Evolutionary conservation across 768 basidiomycete species (phyloP).

Genomic region (Lactarius hengduanensis): DNA sequence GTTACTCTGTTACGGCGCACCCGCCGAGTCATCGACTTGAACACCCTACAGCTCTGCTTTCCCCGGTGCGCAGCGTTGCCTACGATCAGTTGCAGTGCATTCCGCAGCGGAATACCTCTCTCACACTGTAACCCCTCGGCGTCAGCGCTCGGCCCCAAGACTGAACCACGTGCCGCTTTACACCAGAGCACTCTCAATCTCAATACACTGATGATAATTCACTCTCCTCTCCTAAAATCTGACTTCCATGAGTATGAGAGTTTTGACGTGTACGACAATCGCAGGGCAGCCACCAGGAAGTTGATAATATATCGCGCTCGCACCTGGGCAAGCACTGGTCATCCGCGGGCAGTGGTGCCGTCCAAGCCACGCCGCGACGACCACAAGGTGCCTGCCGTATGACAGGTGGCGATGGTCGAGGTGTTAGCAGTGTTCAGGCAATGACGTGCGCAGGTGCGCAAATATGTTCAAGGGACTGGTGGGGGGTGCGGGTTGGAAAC

Average conservation of each 20-base stretch:
- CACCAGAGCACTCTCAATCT: background rate
- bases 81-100: background rate
- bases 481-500: background rate
- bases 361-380: background rate
- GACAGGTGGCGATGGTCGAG: background rate
- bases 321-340: constrained; percentile 54
- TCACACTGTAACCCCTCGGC: background rate
- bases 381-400: background rate
- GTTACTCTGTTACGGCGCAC: no score
- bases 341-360: constrained; percentile 56
- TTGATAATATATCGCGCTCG: constrained; percentile 45
- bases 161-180: background rate
- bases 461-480: background rate
- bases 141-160: background rate
- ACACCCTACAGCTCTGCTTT: background rate
- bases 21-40: background rate
- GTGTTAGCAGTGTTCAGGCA: background rate
- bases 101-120: background rate
- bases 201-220: background rate
- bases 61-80: background rate
- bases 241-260: background rate
- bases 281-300: background rate
- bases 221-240: background rate
- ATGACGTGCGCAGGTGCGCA: background rate
- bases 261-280: background rate